Evolutionary conservation across 2,329 filamentous ascomycete species (phyloP).

Genomic region (Lasiodiplodia sp.): DNA sequence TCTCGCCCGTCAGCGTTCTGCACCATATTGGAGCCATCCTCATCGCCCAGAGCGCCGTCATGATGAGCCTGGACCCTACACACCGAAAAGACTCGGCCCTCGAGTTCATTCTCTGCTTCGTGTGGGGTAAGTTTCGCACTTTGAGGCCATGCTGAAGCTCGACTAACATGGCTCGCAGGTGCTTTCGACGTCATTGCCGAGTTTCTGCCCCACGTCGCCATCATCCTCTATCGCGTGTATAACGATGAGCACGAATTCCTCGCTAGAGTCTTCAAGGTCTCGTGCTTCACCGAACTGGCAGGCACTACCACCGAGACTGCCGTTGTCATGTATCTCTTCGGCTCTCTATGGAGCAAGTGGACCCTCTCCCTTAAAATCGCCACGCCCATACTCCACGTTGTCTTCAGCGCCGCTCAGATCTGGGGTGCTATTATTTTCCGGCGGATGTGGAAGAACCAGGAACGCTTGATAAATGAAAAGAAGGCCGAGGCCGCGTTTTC

Average conservation of each 20-base stretch:
- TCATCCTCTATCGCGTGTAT: slow-evolving; percentile 54
- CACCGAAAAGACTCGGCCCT: slow-evolving; percentile 41
- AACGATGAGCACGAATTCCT: slow-evolving; percentile 50
- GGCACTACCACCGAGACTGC: slow-evolving; percentile 53
- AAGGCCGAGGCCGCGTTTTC: not conserved
- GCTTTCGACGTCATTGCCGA: slow-evolving; percentile 57
- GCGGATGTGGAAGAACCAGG: slow-evolving; percentile 46
- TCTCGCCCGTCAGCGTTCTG: slow-evolving; percentile 51
- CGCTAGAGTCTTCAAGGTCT: slow-evolving; percentile 46
- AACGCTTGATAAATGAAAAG: slow-evolving; percentile 28
- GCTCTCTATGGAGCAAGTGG: slow-evolving; percentile 52
- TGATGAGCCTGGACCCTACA: slow-evolving; percentile 44
- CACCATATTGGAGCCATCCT: slow-evolving; percentile 53
- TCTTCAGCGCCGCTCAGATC: slow-evolving; percentile 53
- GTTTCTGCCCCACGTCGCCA: slow-evolving; percentile 55
- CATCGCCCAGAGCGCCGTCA: slow-evolving; percentile 53
- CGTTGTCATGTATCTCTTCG: slow-evolving; percentile 55
- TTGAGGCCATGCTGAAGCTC: too few species aligned
- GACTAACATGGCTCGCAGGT: slow-evolving; percentile 39
- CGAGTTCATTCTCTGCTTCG: slow-evolving; percentile 46
- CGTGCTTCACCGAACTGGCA: slow-evolving; percentile 47
- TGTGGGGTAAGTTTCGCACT: slow-evolving; percentile 49
- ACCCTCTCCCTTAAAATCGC: slow-evolving; percentile 52
- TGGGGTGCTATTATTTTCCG: slow-evolving; percentile 54
- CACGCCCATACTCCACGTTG: slow-evolving; percentile 52